Base-by-base conservation (phyloP, 257 asterid genomes). In the Solanum microdontum region DNA sequence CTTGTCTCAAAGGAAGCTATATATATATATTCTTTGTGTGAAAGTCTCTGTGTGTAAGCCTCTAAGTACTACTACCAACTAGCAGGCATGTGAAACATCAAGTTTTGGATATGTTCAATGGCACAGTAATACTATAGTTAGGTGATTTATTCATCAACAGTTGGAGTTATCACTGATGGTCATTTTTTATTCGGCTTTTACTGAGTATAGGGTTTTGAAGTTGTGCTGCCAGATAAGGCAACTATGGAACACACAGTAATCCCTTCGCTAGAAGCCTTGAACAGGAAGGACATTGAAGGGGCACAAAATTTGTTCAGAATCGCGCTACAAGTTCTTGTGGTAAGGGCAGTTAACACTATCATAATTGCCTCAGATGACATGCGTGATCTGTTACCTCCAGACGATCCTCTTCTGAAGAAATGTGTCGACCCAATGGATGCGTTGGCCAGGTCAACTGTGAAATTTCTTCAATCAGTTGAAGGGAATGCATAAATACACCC, bases 281-380 rank as follows among this genome's bases (percentile, higher is more conserved):
- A 74, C 90, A 86, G 91, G 87, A 91, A 91, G n/a, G 99, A 94
- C 90, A 87, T 87, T 4, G 94, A 93, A 90, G 99, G 99, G 39
- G 99, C 99, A 24, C 94, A 88, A 37, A 94, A 91, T 89, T 89
- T 94, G 92, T 88, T 94, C 87, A 88, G 97, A 89, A 94, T 96
- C 8, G 92, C 95, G 40, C 76, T 95, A 45, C 95, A 93, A 32
- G 92, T 95, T 86, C 94, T 96, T 85, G 87, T 96, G 32, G 93
- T 93, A 73, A 91, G 93, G 88, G 95, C 97, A 28, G 98, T 93
- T 83, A 96, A 91, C 89, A 89, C 90, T 34, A 87, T 96, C 32
- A 86, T 96, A 83, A 89, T 95, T 37, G 99, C 98, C 86, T 92
- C 94, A 5, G 99, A 96, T 88, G 95, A 95, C 86, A 70, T 93